Percentiles rank a stretch among this genome's conserved stretches.
Evolutionary conservation across 306 rosid species (phyloP).

Genomic region (Cajanus cajan): DNA sequence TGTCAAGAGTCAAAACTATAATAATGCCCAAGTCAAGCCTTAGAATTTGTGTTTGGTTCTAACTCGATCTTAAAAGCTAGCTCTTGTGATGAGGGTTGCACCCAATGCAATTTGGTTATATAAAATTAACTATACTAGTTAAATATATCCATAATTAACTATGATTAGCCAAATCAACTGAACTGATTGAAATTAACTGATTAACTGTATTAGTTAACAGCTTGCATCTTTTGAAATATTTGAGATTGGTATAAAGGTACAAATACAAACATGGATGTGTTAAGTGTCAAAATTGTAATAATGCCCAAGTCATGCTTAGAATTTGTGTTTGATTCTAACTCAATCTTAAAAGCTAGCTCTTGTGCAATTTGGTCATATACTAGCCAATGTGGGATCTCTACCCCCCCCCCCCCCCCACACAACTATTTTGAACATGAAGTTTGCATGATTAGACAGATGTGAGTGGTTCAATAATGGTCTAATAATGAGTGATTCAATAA

Average conservation of each 20-base stretch:
- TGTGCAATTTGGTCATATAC: neutral
- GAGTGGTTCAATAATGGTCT: too few relatives aligned
- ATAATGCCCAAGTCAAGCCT: neutral
- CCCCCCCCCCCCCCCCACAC: too few relatives aligned
- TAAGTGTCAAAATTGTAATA: conserved; percentile 12
- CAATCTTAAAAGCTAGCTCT: neutral
- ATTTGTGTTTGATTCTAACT: neutral
- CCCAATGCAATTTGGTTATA: too few relatives aligned
- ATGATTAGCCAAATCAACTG: too few relatives aligned
- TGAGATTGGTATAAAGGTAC: conserved; percentile 71
- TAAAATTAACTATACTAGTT: too few relatives aligned
- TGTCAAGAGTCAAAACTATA: conserved; percentile 10
- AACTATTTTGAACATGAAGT: too few relatives aligned
- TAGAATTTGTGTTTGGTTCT: neutral
- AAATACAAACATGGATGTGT: conserved; percentile 24
- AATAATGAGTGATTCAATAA: too few relatives aligned
- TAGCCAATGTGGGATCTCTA: neutral
- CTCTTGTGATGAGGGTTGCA: too few relatives aligned
- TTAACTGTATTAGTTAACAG: too few relatives aligned
- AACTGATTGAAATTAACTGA: too few relatives aligned
- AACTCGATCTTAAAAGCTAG: neutral
- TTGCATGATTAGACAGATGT: too few relatives aligned
- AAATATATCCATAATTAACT: too few relatives aligned
- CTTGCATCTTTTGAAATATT: conserved; percentile 73
- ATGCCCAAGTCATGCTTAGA: neutral